phyloP scores from a whole-genome alignment of 2,329 filamentous ascomycete genomes.

The Exophiala dermatitidis region DNA sequence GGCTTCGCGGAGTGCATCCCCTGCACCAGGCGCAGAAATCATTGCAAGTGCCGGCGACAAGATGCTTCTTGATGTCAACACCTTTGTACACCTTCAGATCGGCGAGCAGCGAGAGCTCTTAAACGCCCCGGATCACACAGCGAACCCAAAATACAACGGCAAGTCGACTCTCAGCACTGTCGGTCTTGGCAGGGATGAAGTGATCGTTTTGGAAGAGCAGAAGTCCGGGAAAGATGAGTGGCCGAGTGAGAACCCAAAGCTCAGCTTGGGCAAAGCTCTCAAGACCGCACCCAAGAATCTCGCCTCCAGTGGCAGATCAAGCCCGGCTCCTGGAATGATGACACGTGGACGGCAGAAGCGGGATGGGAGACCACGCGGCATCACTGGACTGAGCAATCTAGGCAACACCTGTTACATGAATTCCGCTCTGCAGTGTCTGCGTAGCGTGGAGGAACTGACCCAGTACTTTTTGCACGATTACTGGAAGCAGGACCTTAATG shows the following conservation, averaged over 20 bases:
- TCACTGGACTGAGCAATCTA: slow-evolving; percentile 77
- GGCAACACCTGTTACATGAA: slow-evolving; percentile 99
- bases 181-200: slow-evolving; percentile 64
- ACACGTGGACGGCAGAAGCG: slow-evolving; percentile 66
- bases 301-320: slow-evolving; percentile 56
- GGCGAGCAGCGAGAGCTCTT: slow-evolving; percentile 59
- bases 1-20: slow-evolving; percentile 38
- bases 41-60: slow-evolving; percentile 39
- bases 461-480: slow-evolving; percentile 76
- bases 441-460: slow-evolving; percentile 86
- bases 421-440: slow-evolving; percentile 87
- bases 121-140: slow-evolving; percentile 60
- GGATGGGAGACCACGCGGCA: slow-evolving; percentile 63
- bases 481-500: slow-evolving; percentile 75
- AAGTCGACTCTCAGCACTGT: slow-evolving; percentile 57
- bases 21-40: slow-evolving; percentile 38
- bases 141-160: slow-evolving; percentile 71
- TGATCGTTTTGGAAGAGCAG: slow-evolving; percentile 77
- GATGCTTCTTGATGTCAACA: slow-evolving; percentile 55
- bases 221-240: slow-evolving; percentile 32
- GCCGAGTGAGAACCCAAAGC: slow-evolving; percentile 15
- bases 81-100: slow-evolving; percentile 56
- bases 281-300: slow-evolving; percentile 38
- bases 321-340: slow-evolving; percentile 56
- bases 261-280: slow-evolving; percentile 16